phyloP scores from a whole-genome alignment of 805 yeast genomes.

The Candida boleticola region DNA sequence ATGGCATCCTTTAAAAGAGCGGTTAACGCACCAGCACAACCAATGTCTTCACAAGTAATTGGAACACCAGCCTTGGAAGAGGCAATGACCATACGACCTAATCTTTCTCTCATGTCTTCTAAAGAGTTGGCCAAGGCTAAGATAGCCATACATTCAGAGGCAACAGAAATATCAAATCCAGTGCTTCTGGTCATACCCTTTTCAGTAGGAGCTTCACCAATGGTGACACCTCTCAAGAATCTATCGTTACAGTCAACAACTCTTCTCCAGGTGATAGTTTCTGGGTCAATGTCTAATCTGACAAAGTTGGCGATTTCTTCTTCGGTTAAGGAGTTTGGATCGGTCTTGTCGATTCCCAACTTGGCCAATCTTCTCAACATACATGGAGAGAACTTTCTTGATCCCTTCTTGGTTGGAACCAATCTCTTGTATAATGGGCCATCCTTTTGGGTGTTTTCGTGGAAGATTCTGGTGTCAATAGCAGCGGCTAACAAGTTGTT shows the following conservation, averaged over 20 bases:
- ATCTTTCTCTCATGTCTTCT: constrained; percentile 68
- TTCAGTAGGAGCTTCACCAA: constrained; percentile 82
- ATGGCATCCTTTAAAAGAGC: constrained; percentile 79
- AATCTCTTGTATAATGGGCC: constrained; percentile 71
- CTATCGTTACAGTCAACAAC: constrained; percentile 85
- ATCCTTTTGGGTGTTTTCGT: constrained; percentile 73
- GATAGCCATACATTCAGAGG: constrained; percentile 85
- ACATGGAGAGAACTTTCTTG: constrained; percentile 61
- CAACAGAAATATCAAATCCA: constrained; percentile 83
- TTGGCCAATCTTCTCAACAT: constrained; percentile 67
- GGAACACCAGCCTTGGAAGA: constrained; percentile 67
- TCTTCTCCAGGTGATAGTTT: constrained; percentile 76
- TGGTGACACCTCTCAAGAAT: constrained; percentile 71
- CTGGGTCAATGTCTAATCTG: constrained; percentile 74
- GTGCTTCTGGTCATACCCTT: constrained; percentile 69
- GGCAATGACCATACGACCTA: constrained; percentile 75
- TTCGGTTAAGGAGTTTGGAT: constrained; percentile 69
- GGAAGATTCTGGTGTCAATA: constrained; percentile 82
- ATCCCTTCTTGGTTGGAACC: constrained; percentile 73
- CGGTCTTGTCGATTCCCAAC: constrained; percentile 64
- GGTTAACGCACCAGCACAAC: constrained; percentile 84
- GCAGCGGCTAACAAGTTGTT: constrained; percentile 82
- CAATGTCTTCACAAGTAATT: constrained; percentile 78
- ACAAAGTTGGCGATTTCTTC: constrained; percentile 68
- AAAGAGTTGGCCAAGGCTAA: constrained; percentile 71